Conservation (phyloP, 1,139 yeast genomes). For the Ogataea hybrid region DNA sequence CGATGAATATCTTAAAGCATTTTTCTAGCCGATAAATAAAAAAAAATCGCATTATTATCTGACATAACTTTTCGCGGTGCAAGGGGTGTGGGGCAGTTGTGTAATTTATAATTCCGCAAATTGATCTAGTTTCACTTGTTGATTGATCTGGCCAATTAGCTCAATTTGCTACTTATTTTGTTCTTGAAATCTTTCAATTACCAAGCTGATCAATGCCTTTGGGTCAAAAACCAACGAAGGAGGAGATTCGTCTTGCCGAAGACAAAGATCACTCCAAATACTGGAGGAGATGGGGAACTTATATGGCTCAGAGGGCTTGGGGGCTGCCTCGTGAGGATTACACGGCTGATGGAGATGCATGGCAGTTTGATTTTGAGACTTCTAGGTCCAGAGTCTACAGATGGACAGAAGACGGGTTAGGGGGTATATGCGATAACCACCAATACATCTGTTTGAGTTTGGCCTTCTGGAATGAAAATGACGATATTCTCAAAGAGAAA, state of each 20-base stretch:
- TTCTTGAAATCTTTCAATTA: neutral
- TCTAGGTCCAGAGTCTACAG: constrained; percentile 81
- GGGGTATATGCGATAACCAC: constrained; percentile 87
- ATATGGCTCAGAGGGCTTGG: constrained; percentile 91
- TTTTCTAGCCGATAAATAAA: constrained; percentile 33
- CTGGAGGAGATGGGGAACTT: constrained; percentile 94
- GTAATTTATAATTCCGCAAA: neutral
- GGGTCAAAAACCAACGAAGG: constrained; percentile 32
- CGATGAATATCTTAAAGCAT: constrained; percentile 61
- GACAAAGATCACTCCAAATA: constrained; percentile 57
- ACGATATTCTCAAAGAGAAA: constrained; percentile 81
- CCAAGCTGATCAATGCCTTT: constrained; percentile 16
- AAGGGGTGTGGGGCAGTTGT: neutral
- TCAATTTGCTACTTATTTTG: neutral
- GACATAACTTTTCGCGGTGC: constrained; percentile 1
- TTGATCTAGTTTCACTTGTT: constrained; percentile 2
- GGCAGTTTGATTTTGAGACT: constrained; percentile 91
- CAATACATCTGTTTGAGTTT: constrained; percentile 74
- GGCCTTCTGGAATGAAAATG: constrained; percentile 93
- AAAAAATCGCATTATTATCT: constrained; percentile 3
- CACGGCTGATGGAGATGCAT: constrained; percentile 84
- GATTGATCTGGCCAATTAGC: neutral
- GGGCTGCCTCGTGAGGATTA: constrained; percentile 94
- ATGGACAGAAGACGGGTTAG: constrained; percentile 98
- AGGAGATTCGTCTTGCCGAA: constrained; percentile 66